Evolutionary conservation across 352 stramenopile species (phyloP).

Genomic region (Phytophthora fragariaefolia): DNA sequence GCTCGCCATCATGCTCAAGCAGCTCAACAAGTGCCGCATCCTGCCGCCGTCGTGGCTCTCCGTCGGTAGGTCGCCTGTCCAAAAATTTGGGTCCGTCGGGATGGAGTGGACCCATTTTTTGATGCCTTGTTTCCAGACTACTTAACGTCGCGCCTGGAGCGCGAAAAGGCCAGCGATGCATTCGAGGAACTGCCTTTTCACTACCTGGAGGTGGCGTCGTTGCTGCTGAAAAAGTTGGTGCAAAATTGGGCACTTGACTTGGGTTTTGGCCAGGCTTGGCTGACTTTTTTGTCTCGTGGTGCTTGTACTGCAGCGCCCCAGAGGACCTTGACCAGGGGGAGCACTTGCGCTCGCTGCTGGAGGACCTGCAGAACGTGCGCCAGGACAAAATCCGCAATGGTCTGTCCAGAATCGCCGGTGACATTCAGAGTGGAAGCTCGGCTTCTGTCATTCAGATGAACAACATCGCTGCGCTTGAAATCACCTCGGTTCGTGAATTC

Average conservation of each 20-base stretch:
- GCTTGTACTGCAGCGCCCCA: conserved; percentile 51
- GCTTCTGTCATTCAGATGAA: conserved; percentile 90
- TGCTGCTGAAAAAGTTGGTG: conserved; percentile 86
- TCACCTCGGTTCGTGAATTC: conserved; percentile 89
- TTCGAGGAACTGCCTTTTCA: conserved; percentile 89
- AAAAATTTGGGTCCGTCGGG: conserved; percentile 18
- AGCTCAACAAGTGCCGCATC: conserved; percentile 90
- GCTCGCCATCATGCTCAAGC: conserved; percentile 91
- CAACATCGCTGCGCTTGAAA: conserved; percentile 86
- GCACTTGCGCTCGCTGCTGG: conserved; percentile 78
- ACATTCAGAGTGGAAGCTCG: conserved; percentile 76
- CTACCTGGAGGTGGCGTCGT: conserved; percentile 85
- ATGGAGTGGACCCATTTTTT: conserved; percentile 21
- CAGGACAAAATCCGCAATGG: conserved; percentile 91
- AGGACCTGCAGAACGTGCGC: conserved; percentile 90
- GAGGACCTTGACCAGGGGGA: conserved; percentile 89
- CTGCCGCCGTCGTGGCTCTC: conserved; percentile 84
- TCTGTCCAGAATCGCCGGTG: conserved; percentile 81
- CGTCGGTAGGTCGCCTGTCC: conserved; percentile 50
- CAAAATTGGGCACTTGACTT: background rate
- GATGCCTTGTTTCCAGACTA: too few relatives aligned
- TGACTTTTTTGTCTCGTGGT: conserved; percentile 6
- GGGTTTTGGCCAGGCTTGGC: conserved; percentile 4
- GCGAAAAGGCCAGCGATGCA: conserved; percentile 73
- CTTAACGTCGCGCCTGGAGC: conserved; percentile 62